phyloP scores from a whole-genome alignment of 768 basidiomycete species.

The Coprinopsis strossmayeri region DNA sequence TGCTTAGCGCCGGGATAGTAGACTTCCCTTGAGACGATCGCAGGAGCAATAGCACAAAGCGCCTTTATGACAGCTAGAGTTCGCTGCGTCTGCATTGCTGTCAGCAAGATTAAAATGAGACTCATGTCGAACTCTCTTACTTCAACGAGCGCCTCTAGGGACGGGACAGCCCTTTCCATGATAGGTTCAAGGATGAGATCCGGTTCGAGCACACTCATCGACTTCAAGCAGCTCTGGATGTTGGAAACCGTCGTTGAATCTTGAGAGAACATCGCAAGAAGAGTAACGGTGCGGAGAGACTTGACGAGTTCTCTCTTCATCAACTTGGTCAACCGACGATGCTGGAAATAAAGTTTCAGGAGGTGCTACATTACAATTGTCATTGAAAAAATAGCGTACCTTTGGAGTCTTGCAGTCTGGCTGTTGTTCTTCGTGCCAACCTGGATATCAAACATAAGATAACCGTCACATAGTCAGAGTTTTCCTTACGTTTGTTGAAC shows the following conservation, averaged over 20 bases:
- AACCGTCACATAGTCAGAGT: slow-evolving; percentile 6
- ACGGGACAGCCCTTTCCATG: slow-evolving; percentile 77
- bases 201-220: slow-evolving; percentile 79
- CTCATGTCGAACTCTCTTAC: slow-evolving; percentile 29
- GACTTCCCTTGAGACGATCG: slow-evolving; percentile 71
- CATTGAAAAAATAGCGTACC: slow-evolving; percentile 24
- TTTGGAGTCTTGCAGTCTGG: slow-evolving; percentile 76
- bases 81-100: slow-evolving; percentile 60
- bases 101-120: slow-evolving; percentile 4
- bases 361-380: neutral
- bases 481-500: slow-evolving; percentile 66
- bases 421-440: slow-evolving; percentile 74
- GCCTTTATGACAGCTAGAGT: slow-evolving; percentile 85
- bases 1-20: slow-evolving; percentile 82
- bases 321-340: slow-evolving; percentile 66
- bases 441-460: too few species aligned
- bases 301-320: slow-evolving; percentile 87
- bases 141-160: slow-evolving; percentile 85
- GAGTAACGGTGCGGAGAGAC: slow-evolving; percentile 70
- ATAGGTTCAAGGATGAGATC: slow-evolving; percentile 79
- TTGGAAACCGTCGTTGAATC: slow-evolving; percentile 68
- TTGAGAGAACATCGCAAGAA: slow-evolving; percentile 89
- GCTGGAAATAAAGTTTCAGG: slow-evolving; percentile 29
- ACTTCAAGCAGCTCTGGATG: slow-evolving; percentile 75
- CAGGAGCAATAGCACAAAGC: slow-evolving; percentile 71